phyloP scores from a whole-genome alignment of 2,329 filamentous ascomycete genomes.

The Cladosporium sp. region DNA sequence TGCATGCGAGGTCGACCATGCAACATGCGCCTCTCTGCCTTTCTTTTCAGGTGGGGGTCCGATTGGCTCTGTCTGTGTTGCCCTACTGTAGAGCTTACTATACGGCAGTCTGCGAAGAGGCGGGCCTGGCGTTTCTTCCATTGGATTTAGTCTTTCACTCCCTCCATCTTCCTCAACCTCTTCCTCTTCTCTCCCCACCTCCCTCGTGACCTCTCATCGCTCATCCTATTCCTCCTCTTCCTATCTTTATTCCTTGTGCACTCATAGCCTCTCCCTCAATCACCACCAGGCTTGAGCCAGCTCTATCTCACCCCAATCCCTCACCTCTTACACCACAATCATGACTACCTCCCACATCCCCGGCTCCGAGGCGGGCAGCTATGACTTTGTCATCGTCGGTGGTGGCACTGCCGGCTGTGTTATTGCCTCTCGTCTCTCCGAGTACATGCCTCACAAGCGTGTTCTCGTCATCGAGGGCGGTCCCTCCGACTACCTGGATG shows the following conservation, averaged over 20 bases:
- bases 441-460: constrained; percentile 77
- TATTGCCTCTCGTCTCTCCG: constrained; percentile 70
- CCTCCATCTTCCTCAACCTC: neutral
- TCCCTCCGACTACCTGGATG: constrained; percentile 83
- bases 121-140: too few relatives aligned
- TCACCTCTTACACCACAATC: constrained; percentile 25
- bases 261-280: constrained; percentile 11
- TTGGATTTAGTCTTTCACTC: neutral
- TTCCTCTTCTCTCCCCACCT: neutral
- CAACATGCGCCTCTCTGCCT: neutral
- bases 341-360: constrained; percentile 68
- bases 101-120: too few relatives aligned
- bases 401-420: constrained; percentile 85
- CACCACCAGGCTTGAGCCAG: neutral
- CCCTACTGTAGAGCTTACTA: too few relatives aligned
- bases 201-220: too few relatives aligned
- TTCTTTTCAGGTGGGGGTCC: too few relatives aligned
- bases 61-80: too few relatives aligned
- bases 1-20: neutral
- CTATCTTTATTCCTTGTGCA: constrained; percentile 8
- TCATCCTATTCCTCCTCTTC: constrained; percentile 11
- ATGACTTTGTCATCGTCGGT: constrained; percentile 81
- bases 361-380: constrained; percentile 59
- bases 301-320: neutral
- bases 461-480: constrained; percentile 83